Evolutionary conservation across 2,329 filamentous ascomycete species (phyloP), one percentile per base, ranked within the genome.

Genomic region (Xylaria sp.): DNA sequence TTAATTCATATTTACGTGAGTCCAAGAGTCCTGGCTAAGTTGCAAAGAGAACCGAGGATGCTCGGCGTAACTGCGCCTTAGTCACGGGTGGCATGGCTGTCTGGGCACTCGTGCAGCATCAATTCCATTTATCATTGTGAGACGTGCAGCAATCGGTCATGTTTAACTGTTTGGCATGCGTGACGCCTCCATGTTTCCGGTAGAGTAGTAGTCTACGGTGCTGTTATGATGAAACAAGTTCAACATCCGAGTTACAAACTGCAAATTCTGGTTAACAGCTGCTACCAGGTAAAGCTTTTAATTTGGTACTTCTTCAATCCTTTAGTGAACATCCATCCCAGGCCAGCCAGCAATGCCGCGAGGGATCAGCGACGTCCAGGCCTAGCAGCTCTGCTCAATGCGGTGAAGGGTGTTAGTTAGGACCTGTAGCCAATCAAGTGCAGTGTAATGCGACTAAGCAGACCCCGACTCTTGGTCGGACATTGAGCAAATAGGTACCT

Each of bases 391-490:
- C 38, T 41, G 35, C 38, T 43, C 40, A 23, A 21, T 43, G 40
- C 17, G 13, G 11, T 25, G 13, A 25, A 25, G 23, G 23, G 43
- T 43, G 13, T 29, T 46, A 15, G 43, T 13, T n/a, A n/a, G n/a
- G n/a, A n/a, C n/a, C n/a, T n/a, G 4, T 8, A 29, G 25, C 46
- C 27, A 49, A 49, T 49, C 33, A 29, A 49, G 31, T 21, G 13
- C 29, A 23, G 23, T 49, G 11, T 9, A 33, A 35, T 48, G 46
- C 46, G 35, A 21, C 29, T 49, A 21, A 23, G 17, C 35, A 23
- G 46, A 48, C 46, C 46, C 46, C 33, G 29, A 48, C 46, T 48
- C 46, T 48, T 48, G 29, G 46, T 29, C 13, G n/a, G n/a, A n/a
- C n/a, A n/a, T n/a, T n/a, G n/a, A n/a, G n/a, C n/a, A n/a, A n/a